Evolutionary conservation across 805 yeast species (phyloP), one percentile per base, ranked within the genome.

Genomic region (Schwanniomyces polymorphus): DNA sequence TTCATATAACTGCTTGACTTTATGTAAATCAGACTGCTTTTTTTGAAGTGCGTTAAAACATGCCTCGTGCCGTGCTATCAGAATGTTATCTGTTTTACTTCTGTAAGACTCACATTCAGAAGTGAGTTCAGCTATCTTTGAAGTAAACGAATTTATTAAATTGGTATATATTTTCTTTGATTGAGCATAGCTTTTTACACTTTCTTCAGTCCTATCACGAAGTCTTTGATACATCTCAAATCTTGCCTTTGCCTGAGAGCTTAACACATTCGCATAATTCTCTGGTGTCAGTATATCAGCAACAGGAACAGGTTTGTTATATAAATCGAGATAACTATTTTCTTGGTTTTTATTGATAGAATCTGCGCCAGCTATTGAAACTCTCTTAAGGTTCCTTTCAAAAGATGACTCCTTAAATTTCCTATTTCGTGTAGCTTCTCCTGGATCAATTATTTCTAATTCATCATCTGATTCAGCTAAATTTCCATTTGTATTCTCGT

Each of bases 271-370:
- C 21, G 8, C 35, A 26, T 37, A 16, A 8, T 34, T 14, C 27
- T 43, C 42, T 12, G 11, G 27, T 8, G 28, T 27, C 35, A 31
- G 35, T 16, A 49, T 52, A 41, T 65, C 69, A 10, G 52, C 57
- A 1, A 61, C 67, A 3, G 69, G 70, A 2, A 60, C 68, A 3
- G 70, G 70, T 42, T 52, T 47, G 44, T 66, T 65, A 43, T 39
- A 58, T 23, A 11, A 27, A 25, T 18, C 48, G 11, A 42, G 31
- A 12, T 7, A 3, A 9, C 11, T 5, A 21, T 21, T 21, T 21
- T 18, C 16, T 12, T 37, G 16, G 16, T 21, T 21, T 21, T 12
- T 5, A 10, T 16, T 14, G 14, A 7, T 14, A 9, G 35, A 12
- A 11, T 11, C 14, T 28, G 27, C 44, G 48, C 23, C 7, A 9